Evolutionary conservation across 352 stramenopile species (phyloP).

Genomic region (Plasmopara muralis): DNA sequence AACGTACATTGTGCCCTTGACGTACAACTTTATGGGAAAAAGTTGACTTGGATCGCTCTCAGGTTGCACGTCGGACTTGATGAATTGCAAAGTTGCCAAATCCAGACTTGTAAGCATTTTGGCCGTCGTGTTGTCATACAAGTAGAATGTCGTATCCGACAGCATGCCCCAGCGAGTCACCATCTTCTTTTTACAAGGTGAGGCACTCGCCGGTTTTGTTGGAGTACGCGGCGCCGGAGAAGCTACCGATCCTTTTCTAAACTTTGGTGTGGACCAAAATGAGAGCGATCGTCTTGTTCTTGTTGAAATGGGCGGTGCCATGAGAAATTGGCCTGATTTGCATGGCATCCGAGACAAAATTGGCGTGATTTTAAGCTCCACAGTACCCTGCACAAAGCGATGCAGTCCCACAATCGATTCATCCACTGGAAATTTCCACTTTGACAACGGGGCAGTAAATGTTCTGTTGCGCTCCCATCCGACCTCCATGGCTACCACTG

Average conservation of each 20-base stretch:
- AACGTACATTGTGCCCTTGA: conserved; percentile 56
- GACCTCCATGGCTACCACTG: conserved; percentile 44
- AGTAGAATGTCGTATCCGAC: conserved; percentile 69
- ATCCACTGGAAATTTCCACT: conserved; percentile 79
- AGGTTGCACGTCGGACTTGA: conserved; percentile 39
- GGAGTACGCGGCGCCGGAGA: conserved; percentile 37
- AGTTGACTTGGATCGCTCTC: conserved; percentile 30
- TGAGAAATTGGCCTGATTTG: conserved; percentile 72
- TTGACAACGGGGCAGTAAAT: conserved; percentile 41
- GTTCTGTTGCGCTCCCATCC: conserved; percentile 51
- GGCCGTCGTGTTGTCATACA: conserved; percentile 73
- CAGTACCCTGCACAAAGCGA: conserved; percentile 53
- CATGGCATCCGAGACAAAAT: conserved; percentile 52
- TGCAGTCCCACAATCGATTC: conserved; percentile 59
- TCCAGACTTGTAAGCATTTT: conserved; percentile 66
- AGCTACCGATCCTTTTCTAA: conserved; percentile 27
- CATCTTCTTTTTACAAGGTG: conserved; percentile 42
- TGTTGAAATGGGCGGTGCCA: conserved; percentile 41
- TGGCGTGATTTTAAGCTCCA: conserved; percentile 51
- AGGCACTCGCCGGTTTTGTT: conserved; percentile 38
- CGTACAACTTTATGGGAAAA: conserved; percentile 72
- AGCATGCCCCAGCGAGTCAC: conserved; percentile 73
- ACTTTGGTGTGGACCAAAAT: conserved; percentile 54
- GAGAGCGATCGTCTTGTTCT: conserved; percentile 43
- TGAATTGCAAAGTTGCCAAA: conserved; percentile 72